Evolutionary conservation across 2,329 filamentous ascomycete genomes (phyloP).

Genomic region (Coniella vitis): DNA sequence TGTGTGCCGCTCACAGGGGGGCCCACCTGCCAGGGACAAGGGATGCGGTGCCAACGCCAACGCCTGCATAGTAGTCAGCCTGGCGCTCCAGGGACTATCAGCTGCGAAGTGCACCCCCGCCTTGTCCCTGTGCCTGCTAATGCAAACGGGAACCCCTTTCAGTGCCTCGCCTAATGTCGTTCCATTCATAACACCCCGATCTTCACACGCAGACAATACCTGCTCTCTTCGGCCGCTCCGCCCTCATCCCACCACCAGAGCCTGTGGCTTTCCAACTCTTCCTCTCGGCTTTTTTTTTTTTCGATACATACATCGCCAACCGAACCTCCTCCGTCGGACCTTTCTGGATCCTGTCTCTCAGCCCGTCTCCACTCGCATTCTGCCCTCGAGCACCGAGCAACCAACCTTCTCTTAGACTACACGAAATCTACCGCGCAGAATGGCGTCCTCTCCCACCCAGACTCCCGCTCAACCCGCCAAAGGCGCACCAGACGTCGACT

Average conservation of each 20-base stretch:
- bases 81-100: neutral
- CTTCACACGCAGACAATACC: neutral
- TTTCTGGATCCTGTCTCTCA: neutral
- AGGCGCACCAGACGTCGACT: constrained; percentile 2
- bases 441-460: constrained; percentile 14
- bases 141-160: constrained; percentile 1
- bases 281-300: neutral
- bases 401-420: neutral
- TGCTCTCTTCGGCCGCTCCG: constrained; percentile 1
- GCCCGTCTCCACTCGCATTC: neutral
- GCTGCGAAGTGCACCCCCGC: neutral
- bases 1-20: too few species aligned
- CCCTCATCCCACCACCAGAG: constrained; percentile 1
- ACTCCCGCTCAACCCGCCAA: constrained; percentile 8
- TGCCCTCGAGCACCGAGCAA: neutral
- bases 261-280: neutral
- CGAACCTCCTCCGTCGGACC: neutral
- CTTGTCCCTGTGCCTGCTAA: neutral
- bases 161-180: neutral
- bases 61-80: too few species aligned
- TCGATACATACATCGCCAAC: neutral
- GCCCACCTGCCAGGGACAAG: too few species aligned
- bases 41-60: too few species aligned
- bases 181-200: neutral
- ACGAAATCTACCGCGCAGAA: constrained; percentile 8